These are phyloP conservation scores for Monascus purpureus DNA, from an alignment of 495 filamentous ascomycete species.

Conservation along the genomic window DNA sequence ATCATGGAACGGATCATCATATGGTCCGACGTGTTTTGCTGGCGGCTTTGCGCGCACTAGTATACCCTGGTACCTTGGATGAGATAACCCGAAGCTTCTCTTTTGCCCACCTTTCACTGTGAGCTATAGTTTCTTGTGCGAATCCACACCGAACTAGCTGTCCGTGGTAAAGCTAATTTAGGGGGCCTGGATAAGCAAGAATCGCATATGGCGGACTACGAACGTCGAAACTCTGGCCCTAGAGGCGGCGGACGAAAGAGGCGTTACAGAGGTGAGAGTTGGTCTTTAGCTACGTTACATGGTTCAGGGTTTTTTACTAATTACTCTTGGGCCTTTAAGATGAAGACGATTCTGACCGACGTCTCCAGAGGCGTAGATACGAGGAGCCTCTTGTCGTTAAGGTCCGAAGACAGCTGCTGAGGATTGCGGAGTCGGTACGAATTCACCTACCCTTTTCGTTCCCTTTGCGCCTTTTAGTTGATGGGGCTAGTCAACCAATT, in stretches of 20 bases:
- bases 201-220: conserved; percentile 65
- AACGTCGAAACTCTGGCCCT: conserved; percentile 44
- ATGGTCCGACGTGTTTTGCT: too few species aligned
- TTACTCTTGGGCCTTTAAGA: conserved; percentile 31
- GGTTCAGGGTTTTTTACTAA: conserved; percentile 1
- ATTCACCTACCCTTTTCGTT: conserved; percentile 3
- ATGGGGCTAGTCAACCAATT: conserved; percentile 8
- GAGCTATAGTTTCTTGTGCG: too few species aligned
- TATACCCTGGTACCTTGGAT: too few species aligned
- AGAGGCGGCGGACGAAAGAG: conserved; percentile 55
- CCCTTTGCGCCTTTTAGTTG: conserved; percentile 4
- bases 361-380: conserved; percentile 60
- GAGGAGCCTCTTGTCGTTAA: conserved; percentile 64
- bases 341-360: conserved; percentile 63
- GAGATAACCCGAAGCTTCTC: too few species aligned
- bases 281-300: not conserved
- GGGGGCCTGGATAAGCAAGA: conserved; percentile 5
- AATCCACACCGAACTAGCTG: too few species aligned
- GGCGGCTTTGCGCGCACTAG: too few species aligned
- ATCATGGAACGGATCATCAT: too few species aligned
- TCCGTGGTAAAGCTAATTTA: not conserved
- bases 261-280: conserved; percentile 38
- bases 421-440: conserved; percentile 70
- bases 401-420: conserved; percentile 65
- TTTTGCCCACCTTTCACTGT: too few species aligned